Evolutionary conservation across 257 asterid species (phyloP).

Genomic region (Ballota nigra): DNA sequence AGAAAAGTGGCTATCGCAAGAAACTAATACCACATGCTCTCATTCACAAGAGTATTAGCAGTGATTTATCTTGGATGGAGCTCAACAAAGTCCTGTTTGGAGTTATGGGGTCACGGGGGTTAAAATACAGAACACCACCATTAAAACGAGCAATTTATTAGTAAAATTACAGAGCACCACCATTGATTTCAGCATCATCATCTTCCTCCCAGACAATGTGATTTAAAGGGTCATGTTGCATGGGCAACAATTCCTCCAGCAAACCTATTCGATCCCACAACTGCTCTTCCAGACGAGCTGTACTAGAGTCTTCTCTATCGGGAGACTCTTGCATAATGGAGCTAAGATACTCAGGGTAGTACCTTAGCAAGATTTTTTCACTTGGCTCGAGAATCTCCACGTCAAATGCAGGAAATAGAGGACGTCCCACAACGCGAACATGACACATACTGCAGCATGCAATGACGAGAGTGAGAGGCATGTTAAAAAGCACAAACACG

Average conservation of each 20-base stretch:
- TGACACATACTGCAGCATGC: neutral
- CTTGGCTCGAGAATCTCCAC: neutral
- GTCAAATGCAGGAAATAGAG: neutral
- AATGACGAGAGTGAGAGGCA: neutral
- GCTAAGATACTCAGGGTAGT: neutral
- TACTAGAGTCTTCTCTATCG: neutral
- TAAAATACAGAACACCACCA: too few relatives aligned
- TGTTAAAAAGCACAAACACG: neutral
- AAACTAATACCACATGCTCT: slow-evolving; percentile 1
- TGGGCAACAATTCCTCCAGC: slow-evolving; percentile 40
- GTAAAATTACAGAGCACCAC: slow-evolving; percentile 5
- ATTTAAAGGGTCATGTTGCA: slow-evolving; percentile 25
- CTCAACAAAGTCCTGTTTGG: neutral
- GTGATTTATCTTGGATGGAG: neutral
- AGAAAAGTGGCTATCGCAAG: neutral
- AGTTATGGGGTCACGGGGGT: neutral
- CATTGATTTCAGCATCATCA: slow-evolving; percentile 26
- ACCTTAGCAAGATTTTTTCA: neutral
- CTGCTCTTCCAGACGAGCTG: neutral
- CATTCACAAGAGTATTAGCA: slow-evolving; percentile 2
- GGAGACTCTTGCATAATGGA: neutral
- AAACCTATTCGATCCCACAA: slow-evolving; percentile 29
- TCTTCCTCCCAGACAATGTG: slow-evolving; percentile 30
- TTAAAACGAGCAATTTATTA: neutral
- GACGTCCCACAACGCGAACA: neutral